phyloP scores from a whole-genome alignment of 805 yeast species.

The Myxozyma neotropica region DNA sequence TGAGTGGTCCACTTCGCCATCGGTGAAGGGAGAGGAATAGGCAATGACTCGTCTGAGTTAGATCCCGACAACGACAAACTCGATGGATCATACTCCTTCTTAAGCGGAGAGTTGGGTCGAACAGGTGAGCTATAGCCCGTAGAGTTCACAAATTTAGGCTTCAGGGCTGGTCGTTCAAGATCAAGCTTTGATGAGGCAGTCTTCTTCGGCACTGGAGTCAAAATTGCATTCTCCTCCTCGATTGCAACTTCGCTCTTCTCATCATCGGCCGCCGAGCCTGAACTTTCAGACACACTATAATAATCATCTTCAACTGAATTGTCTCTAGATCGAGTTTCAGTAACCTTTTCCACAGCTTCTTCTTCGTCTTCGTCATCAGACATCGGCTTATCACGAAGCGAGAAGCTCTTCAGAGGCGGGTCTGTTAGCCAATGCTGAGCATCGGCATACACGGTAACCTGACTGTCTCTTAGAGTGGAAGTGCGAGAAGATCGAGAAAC shows the following conservation, averaged over 20 bases:
- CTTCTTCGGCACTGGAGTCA: not conserved
- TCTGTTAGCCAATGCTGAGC: not conserved
- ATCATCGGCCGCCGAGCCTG: not conserved
- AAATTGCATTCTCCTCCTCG: not conserved
- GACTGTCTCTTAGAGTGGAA: constrained; percentile 25
- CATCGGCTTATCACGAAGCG: constrained; percentile 10
- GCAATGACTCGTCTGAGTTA: not conserved
- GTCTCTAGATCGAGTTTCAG: not conserved
- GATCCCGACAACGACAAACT: not conserved
- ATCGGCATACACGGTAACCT: constrained; percentile 14
- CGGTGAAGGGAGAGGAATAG: not conserved
- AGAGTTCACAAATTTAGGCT: constrained; percentile 7
- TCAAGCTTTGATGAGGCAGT: not conserved
- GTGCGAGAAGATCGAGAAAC: constrained; percentile 3
- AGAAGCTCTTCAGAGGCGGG: not conserved
- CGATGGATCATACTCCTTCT: constrained; percentile 11
- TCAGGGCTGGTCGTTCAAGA: not conserved
- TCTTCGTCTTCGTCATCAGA: constrained; percentile 15
- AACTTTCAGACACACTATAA: constrained; percentile 9
- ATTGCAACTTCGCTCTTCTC: not conserved
- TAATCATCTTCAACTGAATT: constrained; percentile 7
- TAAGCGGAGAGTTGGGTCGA: constrained; percentile 15
- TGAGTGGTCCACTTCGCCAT: not conserved
- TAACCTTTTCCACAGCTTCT: constrained; percentile 1
- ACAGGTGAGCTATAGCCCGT: not conserved